Evolutionary conservation across 768 basidiomycete genomes (phyloP).

Genomic region (Pulveroboletus sp.): DNA sequence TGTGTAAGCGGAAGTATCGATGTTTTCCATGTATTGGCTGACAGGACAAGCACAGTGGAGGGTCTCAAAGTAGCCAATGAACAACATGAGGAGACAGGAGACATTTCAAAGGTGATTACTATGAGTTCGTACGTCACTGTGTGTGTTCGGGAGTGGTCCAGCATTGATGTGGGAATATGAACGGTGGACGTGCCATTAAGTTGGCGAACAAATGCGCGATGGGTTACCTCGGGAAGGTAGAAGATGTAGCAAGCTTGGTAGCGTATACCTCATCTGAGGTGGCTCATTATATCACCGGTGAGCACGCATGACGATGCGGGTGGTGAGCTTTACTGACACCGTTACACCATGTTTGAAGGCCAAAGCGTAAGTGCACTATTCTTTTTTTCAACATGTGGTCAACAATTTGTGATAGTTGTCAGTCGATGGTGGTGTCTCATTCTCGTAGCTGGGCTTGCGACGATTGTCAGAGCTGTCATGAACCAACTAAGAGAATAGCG

Average conservation of each 20-base stretch:
- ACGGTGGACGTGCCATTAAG: background rate
- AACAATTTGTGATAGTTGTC: background rate
- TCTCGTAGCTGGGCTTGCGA: constrained; percentile 6
- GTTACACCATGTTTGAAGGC: background rate
- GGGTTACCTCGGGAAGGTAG: constrained; percentile 11
- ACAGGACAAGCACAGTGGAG: background rate
- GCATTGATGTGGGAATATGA: background rate
- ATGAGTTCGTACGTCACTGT: constrained; percentile 1
- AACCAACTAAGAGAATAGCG: too few relatives aligned
- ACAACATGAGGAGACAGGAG: background rate
- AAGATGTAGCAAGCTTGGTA: constrained; percentile 19
- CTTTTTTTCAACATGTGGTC: background rate
- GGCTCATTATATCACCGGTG: background rate
- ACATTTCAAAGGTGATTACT: background rate
- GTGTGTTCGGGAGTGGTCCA: background rate
- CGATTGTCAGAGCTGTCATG: too few relatives aligned
- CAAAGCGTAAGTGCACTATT: background rate
- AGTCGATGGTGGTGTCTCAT: constrained; percentile 12
- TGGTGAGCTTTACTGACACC: background rate
- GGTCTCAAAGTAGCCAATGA: background rate
- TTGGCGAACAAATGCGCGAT: constrained; percentile 1
- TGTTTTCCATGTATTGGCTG: background rate
- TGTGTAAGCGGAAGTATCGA: constrained; percentile 14
- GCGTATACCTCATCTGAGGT: background rate
- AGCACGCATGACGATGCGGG: background rate